A percentile compares a stretch with the other conserved stretches of the same genome.
Evolutionary conservation across 805 yeast species (phyloP).

Genomic region (Starmerella kuoi): DNA sequence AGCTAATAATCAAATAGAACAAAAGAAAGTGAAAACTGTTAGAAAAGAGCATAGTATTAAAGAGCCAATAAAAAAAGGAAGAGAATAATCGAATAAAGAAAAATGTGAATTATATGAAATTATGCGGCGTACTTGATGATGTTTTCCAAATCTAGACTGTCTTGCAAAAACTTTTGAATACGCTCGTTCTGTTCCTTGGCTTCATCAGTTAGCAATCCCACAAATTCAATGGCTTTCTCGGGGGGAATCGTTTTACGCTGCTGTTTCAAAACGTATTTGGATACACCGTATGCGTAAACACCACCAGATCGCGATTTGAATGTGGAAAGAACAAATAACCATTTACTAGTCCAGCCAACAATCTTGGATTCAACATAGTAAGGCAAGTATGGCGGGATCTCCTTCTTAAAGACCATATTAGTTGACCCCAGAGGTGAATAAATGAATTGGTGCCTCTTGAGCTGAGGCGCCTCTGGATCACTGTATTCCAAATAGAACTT

Average conservation of each 20-base stretch:
- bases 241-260: conserved; percentile 69
- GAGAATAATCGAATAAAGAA: no score
- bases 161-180: conserved; percentile 17
- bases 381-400: conserved; percentile 52
- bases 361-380: conserved; percentile 49
- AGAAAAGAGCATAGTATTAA: no score
- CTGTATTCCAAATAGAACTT: conserved; percentile 39
- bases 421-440: conserved; percentile 71
- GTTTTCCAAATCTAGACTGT: conserved; percentile 20
- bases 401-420: conserved; percentile 53
- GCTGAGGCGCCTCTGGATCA: conserved; percentile 24
- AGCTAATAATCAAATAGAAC: no score
- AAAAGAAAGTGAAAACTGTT: no score
- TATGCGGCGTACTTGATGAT: conserved; percentile 10
- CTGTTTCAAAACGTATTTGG: conserved; percentile 71
- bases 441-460: conserved; percentile 34
- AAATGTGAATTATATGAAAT: no score
- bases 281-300: conserved; percentile 47
- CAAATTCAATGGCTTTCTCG: conserved; percentile 40
- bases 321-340: conserved; percentile 62
- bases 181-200: conserved; percentile 29
- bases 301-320: conserved; percentile 33
- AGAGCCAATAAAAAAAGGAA: no score
- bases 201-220: conserved; percentile 45
- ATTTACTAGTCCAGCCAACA: conserved; percentile 75